Percentiles rank a stretch among this genome's conserved stretches.
These are phyloP conservation scores for Pleurotus platypus DNA, from an alignment of 768 basidiomycete genomes.

Conservation along the genomic window DNA sequence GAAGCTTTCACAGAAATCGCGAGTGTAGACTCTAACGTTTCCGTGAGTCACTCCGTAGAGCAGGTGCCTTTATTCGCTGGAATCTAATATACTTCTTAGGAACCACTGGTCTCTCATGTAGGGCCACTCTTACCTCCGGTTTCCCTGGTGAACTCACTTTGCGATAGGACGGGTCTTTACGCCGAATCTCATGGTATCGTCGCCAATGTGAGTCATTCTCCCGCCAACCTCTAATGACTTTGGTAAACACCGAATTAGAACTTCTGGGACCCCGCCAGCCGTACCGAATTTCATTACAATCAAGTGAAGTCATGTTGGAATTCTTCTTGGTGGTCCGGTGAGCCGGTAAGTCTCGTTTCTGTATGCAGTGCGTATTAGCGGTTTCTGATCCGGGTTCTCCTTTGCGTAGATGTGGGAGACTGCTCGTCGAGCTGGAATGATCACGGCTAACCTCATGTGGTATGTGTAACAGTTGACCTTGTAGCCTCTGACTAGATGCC, in stretches of 20 bases:
- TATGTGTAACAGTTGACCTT: constrained; percentile 29
- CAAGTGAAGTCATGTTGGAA: constrained; percentile 58
- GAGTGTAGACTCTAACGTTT: constrained; percentile 74
- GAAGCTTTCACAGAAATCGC: constrained; percentile 6
- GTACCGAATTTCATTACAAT: constrained; percentile 72
- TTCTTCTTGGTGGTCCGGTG: constrained; percentile 82
- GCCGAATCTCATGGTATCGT: constrained; percentile 91
- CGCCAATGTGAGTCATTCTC: constrained; percentile 58
- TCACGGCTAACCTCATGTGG: constrained; percentile 93
- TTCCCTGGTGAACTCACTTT: background rate
- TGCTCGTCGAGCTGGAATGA: constrained; percentile 63
- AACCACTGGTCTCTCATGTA: constrained; percentile 92
- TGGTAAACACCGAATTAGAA: constrained; percentile 40
- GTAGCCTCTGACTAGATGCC: background rate
- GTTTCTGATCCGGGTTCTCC: too few species aligned
- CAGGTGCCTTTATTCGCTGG: background rate
- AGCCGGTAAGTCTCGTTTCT: constrained; percentile 53
- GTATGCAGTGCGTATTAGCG: background rate
- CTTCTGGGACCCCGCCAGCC: constrained; percentile 75
- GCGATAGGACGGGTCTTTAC: constrained; percentile 77
- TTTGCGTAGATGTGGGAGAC: constrained; percentile 83
- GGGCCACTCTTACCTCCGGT: constrained; percentile 12
- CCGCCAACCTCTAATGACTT: too few species aligned
- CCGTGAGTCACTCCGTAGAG: constrained; percentile 52
- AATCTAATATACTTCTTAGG: constrained; percentile 28